Evolutionary conservation across 2,329 filamentous ascomycete genomes (phyloP).

Genomic region (Fusarium marasasianum): DNA sequence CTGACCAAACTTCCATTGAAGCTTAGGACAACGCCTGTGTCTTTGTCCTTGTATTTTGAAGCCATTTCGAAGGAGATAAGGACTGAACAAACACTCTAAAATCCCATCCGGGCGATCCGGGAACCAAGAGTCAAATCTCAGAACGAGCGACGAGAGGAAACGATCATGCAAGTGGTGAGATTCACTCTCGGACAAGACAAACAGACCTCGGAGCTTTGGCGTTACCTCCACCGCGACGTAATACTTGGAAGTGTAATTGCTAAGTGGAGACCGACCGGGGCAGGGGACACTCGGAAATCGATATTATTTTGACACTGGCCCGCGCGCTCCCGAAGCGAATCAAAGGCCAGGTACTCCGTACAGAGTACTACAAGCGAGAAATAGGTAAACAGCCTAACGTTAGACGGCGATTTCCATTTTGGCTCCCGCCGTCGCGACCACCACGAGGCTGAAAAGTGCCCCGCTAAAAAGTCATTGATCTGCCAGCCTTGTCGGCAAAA

Average conservation of each 20-base stretch:
- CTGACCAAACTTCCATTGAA: conserved; percentile 92
- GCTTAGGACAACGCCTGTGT: conserved; percentile 65
- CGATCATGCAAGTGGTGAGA: conserved; percentile 39
- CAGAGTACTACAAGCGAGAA: not conserved
- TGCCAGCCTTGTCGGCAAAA: conserved; percentile 36
- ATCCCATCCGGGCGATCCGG: conserved; percentile 48
- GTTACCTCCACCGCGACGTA: conserved; percentile 40
- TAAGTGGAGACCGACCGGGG: conserved; percentile 29
- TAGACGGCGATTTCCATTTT: conserved; percentile 5
- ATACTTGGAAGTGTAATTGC: conserved; percentile 29
- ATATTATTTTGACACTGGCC: conserved; percentile 27
- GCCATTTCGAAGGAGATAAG: conserved; percentile 45
- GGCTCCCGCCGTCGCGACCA: not conserved
- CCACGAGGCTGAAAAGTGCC: conserved; percentile 26
- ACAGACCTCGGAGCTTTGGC: conserved; percentile 42
- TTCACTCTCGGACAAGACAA: conserved; percentile 32
- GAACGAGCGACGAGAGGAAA: conserved; percentile 30
- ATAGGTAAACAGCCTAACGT: not conserved
- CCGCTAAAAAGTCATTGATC: conserved; percentile 32
- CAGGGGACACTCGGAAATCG: conserved; percentile 28
- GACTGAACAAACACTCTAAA: conserved; percentile 35
- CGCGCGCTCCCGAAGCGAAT: conserved; percentile 32
- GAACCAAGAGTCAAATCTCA: conserved; percentile 19
- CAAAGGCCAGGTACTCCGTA: not conserved
- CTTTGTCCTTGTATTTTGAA: conserved; percentile 71